A percentile compares a stretch with the other conserved stretches of the same genome.
Conservation (phyloP, 2,329 filamentous ascomycete genomes). For the Botrytis tulipae region DNA sequence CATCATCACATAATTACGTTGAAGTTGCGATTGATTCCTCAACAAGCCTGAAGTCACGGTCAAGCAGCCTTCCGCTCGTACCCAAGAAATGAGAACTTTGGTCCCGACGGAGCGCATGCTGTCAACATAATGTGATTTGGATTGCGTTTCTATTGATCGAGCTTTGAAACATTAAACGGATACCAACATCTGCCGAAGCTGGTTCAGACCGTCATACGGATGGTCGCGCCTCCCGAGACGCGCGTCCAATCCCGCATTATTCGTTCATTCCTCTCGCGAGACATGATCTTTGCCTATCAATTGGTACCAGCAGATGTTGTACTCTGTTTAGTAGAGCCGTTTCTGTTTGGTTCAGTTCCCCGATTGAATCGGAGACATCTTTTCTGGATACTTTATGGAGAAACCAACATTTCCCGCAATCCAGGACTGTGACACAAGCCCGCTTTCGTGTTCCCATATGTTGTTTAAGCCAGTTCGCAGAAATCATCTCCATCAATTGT, state of each 20-base stretch:
- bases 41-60: background rate
- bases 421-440: background rate
- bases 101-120: background rate
- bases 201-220: background rate
- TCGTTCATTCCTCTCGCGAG: too few relatives aligned
- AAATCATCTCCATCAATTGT: fast-evolving
- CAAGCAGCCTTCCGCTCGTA: background rate
- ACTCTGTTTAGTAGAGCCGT: background rate
- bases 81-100: background rate
- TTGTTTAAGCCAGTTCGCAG: background rate
- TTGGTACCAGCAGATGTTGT: background rate
- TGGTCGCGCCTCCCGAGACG: background rate
- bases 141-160: background rate
- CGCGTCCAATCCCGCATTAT: too few relatives aligned
- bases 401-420: background rate
- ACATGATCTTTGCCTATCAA: too few relatives aligned
- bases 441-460: too few relatives aligned
- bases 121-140: background rate
- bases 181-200: background rate
- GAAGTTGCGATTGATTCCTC: background rate
- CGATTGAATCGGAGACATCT: background rate
- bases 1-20: background rate
- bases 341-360: background rate
- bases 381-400: background rate
- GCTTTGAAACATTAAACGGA: background rate